Conservation (phyloP, 2,329 filamentous ascomycete species). For the Arthrobotrys sinensis region DNA sequence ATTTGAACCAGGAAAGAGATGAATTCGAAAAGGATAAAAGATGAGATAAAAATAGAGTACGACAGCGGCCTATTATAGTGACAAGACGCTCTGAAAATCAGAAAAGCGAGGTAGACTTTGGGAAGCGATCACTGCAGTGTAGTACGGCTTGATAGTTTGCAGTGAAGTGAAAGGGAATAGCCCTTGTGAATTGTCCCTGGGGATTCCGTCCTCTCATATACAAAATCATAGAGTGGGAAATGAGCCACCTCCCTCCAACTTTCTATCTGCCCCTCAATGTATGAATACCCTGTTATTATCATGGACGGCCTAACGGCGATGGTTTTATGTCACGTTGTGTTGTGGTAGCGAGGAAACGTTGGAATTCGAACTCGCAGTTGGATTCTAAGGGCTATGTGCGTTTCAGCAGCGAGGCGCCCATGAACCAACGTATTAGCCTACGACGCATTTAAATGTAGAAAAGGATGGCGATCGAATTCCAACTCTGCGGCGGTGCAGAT, state of each 20-base stretch:
- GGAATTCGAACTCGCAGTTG: background rate
- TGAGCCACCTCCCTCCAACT: too few relatives aligned
- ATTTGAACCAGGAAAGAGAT: too few relatives aligned
- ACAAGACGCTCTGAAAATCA: too few relatives aligned
- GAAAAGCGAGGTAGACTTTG: too few relatives aligned
- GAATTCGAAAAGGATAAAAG: background rate
- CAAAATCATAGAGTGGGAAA: background rate
- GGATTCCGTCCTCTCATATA: background rate
- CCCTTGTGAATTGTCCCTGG: background rate
- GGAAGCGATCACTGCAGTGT: too few relatives aligned
- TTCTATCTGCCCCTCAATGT: background rate
- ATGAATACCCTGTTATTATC: background rate
- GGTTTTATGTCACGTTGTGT: slow-evolving; percentile 9
- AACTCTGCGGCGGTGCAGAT: background rate
- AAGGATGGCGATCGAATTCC: background rate
- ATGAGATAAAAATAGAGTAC: background rate
- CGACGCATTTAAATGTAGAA: background rate
- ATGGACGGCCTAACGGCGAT: background rate
- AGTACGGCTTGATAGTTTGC: background rate
- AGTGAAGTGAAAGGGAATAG: background rate
- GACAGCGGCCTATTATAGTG: too few relatives aligned
- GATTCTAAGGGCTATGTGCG: background rate
- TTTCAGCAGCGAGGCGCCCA: background rate
- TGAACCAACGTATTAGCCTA: too few relatives aligned
- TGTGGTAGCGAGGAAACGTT: slow-evolving; percentile 2